Evolutionary conservation across 495 filamentous ascomycete genomes (phyloP), one percentile per base, ranked within the genome.

Genomic region (Amphirosellinia nigrospora): DNA sequence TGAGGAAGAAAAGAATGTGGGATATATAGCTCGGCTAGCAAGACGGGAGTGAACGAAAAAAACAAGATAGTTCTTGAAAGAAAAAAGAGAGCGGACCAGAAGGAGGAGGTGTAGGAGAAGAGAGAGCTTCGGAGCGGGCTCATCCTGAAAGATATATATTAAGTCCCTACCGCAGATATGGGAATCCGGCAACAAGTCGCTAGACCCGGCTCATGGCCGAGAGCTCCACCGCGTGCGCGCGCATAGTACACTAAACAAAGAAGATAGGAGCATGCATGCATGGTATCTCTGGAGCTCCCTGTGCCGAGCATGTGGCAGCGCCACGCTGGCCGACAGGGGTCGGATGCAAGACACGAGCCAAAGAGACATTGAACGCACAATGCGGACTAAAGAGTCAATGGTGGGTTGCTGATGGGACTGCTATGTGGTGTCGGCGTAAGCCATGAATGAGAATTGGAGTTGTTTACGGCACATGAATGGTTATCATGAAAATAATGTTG

Each of bases 91-190:
- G 68, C 53, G 67, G 64, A 64, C 19, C 23, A 38, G 43, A 66
- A 70, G 58, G 28, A 73, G 64, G 67, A 73, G 50, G 63, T 55
- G 50, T 48, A 71, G 58, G 67, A 36, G 53, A 13, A 61, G 58
- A 41, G 56, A 61, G 28, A 41, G 64, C 58, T 70, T 64, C 64
- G 68, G 62, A 70, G 70, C 46, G 15, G 71, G 66, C 43, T 75
- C 69, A 73, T 68, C 73, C 70, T 64, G 36, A 56, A 74, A 26
- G 70, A 77, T 77, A 77, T 75, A 75, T 77, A 77, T 77, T 77
- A 75, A 73, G n/a, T 71, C 41, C 66, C 73, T 70, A 68, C 72
- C 69, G 64, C 64, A n/a, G 26, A 38, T 66, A 64, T 62, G 71
- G 72, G 38, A 32, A 52, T 56, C 61, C 61, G 64, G 16, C 64